A percentile compares a stretch with the other conserved stretches of the same genome.
Evolutionary conservation across 495 filamentous ascomycete species (phyloP).

Genomic region (Talaromyces wortmannii): DNA sequence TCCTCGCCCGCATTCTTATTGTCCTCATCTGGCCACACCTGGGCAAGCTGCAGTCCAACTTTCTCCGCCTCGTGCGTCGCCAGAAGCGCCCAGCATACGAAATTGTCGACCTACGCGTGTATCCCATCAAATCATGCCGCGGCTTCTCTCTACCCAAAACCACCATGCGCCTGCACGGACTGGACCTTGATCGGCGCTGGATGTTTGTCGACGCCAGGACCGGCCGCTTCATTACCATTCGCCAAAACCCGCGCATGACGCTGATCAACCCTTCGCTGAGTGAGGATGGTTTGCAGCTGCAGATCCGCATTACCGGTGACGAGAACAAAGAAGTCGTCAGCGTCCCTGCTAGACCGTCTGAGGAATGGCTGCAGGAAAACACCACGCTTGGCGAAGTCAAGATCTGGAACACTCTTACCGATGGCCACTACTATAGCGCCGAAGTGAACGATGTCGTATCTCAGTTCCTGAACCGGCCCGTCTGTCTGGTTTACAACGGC

Average conservation of each 20-base stretch:
- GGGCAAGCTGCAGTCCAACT: not conserved
- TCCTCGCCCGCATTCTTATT: not conserved
- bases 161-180: conserved; percentile 60
- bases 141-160: conserved; percentile 64
- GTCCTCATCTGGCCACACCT: not conserved
- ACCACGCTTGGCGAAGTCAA: conserved; percentile 22
- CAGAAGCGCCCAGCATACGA: conserved; percentile 9
- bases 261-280: conserved; percentile 29
- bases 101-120: conserved; percentile 57
- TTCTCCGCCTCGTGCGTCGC: not conserved
- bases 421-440: conserved; percentile 28
- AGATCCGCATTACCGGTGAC: conserved; percentile 17
- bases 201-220: conserved; percentile 35
- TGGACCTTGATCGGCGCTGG: conserved; percentile 70
- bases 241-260: conserved; percentile 36
- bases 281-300: conserved; percentile 13
- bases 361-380: conserved; percentile 23
- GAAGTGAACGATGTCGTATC: conserved; percentile 27
- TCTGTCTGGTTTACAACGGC: conserved; percentile 35
- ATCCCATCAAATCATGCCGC: conserved; percentile 85
- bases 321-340: conserved; percentile 7
- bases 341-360: conserved; percentile 24
- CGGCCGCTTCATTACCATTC: conserved; percentile 34
- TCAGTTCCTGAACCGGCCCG: conserved; percentile 21
- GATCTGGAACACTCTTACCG: conserved; percentile 36